These are phyloP conservation scores for Zygoascus biomembranicola DNA, from an alignment of 805 yeast genomes.

Conservation along the genomic window DNA sequence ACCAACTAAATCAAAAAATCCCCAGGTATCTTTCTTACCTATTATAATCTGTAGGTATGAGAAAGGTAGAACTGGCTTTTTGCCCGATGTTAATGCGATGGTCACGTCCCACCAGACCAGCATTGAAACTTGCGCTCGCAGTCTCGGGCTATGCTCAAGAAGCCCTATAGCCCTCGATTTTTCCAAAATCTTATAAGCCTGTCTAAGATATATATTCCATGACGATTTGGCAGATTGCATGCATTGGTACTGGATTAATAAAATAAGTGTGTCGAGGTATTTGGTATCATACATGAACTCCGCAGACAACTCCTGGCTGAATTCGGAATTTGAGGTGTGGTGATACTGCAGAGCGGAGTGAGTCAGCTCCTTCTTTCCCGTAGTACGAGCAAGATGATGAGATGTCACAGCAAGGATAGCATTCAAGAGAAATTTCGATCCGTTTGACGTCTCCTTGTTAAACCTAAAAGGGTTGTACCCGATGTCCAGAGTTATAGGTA, in stretches of 20 bases:
- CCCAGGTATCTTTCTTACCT: background rate
- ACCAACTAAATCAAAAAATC: constrained; percentile 1
- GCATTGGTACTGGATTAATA: background rate
- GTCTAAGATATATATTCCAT: background rate
- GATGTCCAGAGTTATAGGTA: background rate
- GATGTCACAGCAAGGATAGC: background rate
- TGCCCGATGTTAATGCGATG: background rate
- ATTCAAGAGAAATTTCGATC: background rate
- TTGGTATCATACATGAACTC: background rate
- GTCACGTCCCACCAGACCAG: constrained; percentile 1
- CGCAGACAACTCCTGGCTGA: background rate
- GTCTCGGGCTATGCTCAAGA: background rate
- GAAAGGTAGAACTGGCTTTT: background rate
- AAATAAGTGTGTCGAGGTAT: background rate
- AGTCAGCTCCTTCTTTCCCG: background rate
- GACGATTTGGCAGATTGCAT: background rate
- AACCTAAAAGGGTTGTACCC: background rate
- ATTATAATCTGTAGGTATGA: background rate
- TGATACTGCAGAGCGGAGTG: background rate
- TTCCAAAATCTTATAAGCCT: background rate
- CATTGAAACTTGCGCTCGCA: background rate
- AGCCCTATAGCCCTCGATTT: background rate
- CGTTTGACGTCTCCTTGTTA: background rate
- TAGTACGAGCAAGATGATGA: background rate
- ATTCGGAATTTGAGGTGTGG: background rate